A percentile compares a stretch with the other conserved stretches of the same genome.
Conservation (phyloP, 1,139 yeast species). For the Geotrichum phurueaensis region DNA sequence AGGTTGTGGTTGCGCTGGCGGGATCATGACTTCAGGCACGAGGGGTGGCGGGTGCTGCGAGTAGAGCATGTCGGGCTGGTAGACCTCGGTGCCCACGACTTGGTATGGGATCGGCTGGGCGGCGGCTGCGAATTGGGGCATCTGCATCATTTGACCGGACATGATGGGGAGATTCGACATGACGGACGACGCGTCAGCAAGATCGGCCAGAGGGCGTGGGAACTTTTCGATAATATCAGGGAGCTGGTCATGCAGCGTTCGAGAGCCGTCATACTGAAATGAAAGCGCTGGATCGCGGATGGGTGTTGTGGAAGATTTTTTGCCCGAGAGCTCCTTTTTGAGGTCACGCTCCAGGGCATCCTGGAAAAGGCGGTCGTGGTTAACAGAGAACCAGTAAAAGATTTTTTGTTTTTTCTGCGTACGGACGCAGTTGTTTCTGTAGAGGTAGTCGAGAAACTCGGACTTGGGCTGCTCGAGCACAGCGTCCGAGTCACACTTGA, state of each 20-base stretch:
- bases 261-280: constrained; percentile 36
- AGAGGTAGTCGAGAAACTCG: constrained; percentile 74
- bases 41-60: neutral
- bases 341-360: constrained; percentile 92
- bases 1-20: neutral
- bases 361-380: constrained; percentile 85
- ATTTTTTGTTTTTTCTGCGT: constrained; percentile 97
- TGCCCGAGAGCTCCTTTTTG: constrained; percentile 55
- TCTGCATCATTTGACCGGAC: constrained; percentile 10
- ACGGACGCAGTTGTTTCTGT: constrained; percentile 79
- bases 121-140: constrained; percentile 6
- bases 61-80: neutral
- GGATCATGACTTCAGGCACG: neutral
- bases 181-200: constrained; percentile 32
- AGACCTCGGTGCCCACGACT: neutral
- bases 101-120: neutral
- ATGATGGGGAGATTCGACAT: constrained; percentile 16
- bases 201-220: constrained; percentile 32
- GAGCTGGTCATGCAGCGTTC: constrained; percentile 38
- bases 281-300: constrained; percentile 41
- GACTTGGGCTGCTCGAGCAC: constrained; percentile 84
- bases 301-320: constrained; percentile 38
- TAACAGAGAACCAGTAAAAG: constrained; percentile 93
- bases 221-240: constrained; percentile 29
- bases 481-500: constrained; percentile 86